phyloP scores from a whole-genome alignment of 1,139 yeast genomes.

The Arxiozyma heterogenica region DNA sequence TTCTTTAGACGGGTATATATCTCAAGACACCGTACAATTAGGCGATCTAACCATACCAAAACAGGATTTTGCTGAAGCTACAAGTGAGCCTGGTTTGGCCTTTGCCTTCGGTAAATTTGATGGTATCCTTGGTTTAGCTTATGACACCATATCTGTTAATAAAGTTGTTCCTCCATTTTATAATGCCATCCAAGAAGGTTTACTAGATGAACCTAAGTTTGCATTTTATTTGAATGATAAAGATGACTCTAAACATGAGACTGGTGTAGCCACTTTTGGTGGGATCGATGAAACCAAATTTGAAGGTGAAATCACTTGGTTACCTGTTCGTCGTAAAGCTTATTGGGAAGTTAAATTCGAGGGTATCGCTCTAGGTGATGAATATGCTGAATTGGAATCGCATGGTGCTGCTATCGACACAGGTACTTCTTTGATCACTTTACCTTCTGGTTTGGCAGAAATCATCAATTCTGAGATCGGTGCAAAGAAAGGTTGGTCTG shows the following conservation, averaged over 20 bases:
- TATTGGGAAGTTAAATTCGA: slow-evolving; percentile 97
- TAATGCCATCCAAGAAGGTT: slow-evolving; percentile 73
- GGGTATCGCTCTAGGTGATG: slow-evolving; percentile 84
- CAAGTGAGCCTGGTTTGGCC: slow-evolving; percentile 93
- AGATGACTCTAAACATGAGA: slow-evolving; percentile 51
- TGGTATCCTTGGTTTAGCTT: slow-evolving; percentile 92
- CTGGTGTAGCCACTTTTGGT: slow-evolving; percentile 92
- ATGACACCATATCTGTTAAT: slow-evolving; percentile 82
- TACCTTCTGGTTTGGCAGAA: slow-evolving; percentile 93
- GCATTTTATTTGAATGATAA: slow-evolving; percentile 85
- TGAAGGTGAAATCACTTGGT: slow-evolving; percentile 79
- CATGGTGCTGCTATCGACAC: slow-evolving; percentile 98
- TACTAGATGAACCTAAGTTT: slow-evolving; percentile 75
- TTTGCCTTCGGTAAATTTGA: slow-evolving; percentile 98
- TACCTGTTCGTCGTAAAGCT: slow-evolving; percentile 98
- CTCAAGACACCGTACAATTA: slow-evolving; percentile 68
- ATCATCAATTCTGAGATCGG: slow-evolving; percentile 91
- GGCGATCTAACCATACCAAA: slow-evolving; percentile 79
- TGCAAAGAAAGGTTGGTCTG: slow-evolving; percentile 94
- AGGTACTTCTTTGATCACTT: slow-evolving; percentile 90
- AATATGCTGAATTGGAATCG: slow-evolving; percentile 68
- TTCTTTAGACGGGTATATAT: slow-evolving; percentile 79
- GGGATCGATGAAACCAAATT: slow-evolving; percentile 73
- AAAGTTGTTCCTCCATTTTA: slow-evolving; percentile 87
- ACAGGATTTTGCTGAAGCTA: slow-evolving; percentile 94